These are phyloP conservation scores for Irpex sp. DNA, from an alignment of 1,284 basidiomycete species.

Conservation along the genomic window DNA sequence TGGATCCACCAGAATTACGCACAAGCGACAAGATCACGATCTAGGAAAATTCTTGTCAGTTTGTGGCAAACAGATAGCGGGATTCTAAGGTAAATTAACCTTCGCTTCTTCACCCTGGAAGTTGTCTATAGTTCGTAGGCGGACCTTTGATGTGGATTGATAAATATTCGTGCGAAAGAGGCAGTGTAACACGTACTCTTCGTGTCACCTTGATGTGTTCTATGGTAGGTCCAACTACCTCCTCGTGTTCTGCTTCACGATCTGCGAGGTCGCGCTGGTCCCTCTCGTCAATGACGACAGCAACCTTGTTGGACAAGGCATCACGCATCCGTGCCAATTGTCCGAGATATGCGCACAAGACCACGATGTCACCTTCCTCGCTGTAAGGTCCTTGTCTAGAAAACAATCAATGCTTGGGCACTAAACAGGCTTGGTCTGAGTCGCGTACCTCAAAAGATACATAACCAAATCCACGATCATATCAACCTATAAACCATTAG, in stretches of 20 bases:
- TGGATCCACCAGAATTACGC: conserved; percentile 51
- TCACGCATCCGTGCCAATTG: conserved; percentile 48
- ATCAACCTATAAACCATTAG: conserved; percentile 34
- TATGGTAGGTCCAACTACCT: conserved; percentile 19
- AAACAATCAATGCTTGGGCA: background rate
- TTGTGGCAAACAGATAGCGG: background rate
- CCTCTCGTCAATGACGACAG: conserved; percentile 65
- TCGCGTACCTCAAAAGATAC: conserved; percentile 47
- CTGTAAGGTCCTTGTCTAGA: conserved; percentile 30
- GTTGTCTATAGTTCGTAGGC: conserved; percentile 71
- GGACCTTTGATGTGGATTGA: conserved; percentile 38
- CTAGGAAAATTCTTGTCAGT: conserved; percentile 18
- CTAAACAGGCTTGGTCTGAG: background rate
- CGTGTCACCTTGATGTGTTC: conserved; percentile 34
- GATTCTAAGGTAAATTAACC: conserved; percentile 6
- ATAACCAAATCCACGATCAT: conserved; percentile 72
- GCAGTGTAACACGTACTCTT: conserved; percentile 30
- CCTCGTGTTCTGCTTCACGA: conserved; percentile 34
- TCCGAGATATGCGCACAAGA: conserved; percentile 73
- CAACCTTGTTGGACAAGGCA: conserved; percentile 50
- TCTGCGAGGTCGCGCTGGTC: conserved; percentile 57
- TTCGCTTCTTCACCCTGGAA: conserved; percentile 72
- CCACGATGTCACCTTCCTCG: conserved; percentile 59
- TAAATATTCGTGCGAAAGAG: background rate
- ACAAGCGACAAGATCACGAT: conserved; percentile 72